phyloP scores from a whole-genome alignment of 2,329 filamentous ascomycete genomes.

The Fusarium sp. region DNA sequence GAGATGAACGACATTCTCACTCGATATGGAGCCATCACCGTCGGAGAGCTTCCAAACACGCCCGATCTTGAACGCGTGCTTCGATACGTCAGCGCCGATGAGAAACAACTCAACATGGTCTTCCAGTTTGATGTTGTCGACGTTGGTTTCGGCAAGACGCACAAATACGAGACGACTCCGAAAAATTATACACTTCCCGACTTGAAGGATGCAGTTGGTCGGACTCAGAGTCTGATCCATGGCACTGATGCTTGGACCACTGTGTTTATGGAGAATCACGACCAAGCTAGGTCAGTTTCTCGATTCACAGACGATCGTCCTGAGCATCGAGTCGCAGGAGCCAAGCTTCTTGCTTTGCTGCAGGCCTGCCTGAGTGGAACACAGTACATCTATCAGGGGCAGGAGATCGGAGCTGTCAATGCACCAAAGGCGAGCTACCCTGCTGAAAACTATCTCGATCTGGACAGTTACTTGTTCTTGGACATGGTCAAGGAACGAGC shows the following conservation, averaged over 20 bases:
- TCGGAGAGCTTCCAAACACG: constrained; percentile 75
- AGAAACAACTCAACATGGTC: constrained; percentile 74
- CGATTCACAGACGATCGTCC: constrained; percentile 63
- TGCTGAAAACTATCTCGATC: constrained; percentile 62
- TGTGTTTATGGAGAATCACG: constrained; percentile 73
- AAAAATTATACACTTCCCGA: constrained; percentile 58
- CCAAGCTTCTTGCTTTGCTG: constrained; percentile 69
- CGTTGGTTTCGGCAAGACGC: constrained; percentile 62
- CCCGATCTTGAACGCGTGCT: constrained; percentile 68
- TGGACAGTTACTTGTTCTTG: constrained; percentile 58
- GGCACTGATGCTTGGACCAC: constrained; percentile 71
- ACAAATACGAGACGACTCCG: constrained; percentile 62
- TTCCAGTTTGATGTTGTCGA: constrained; percentile 75
- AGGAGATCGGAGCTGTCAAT: constrained; percentile 74
- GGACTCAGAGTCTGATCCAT: constrained; percentile 63
- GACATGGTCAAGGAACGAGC: constrained; percentile 45
- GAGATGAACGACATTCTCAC: constrained; percentile 73
- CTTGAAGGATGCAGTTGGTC: constrained; percentile 59
- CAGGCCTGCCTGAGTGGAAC: constrained; percentile 66
- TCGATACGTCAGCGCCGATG: constrained; percentile 66
- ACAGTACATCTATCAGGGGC: constrained; percentile 74
- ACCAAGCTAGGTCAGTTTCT: constrained; percentile 68
- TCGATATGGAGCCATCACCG: constrained; percentile 74
- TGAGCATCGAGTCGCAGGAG: constrained; percentile 58
- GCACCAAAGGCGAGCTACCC: constrained; percentile 68